Evolutionary conservation across 768 basidiomycete genomes (phyloP), one percentile per base, ranked within the genome.

Genomic region (Tricholoma bakamatsutake): DNA sequence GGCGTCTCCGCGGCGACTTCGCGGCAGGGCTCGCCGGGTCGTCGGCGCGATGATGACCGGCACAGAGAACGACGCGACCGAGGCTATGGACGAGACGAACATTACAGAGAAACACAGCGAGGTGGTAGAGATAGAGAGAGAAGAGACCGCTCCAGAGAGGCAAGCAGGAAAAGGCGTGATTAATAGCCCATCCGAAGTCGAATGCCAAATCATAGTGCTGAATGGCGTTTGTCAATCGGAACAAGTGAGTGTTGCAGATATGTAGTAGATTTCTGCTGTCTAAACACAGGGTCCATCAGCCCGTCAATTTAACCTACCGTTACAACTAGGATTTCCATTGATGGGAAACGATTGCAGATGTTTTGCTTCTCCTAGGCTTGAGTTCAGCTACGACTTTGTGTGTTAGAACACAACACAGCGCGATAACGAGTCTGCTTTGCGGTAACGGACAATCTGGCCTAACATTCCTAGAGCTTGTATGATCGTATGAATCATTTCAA

Each of bases 11-110:
- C 69, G 2, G 65, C 70, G 13, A 67, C 67, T 18, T 85, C 85
- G 3, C 70, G 81, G 58, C 72, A 79, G 43, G 65, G 59, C 37
- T 87, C 83, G 3, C 81, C 82, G 50, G 76, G 76, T 48, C 69
- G 17, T 42, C 17, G 17, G 18, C 9, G 40, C 4, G 70, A 71
- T 51, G 57, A 31, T 31, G 52, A 53, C 27, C 40, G 40, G 33
- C 52, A 15, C 28, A 42, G 17, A 17, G 39, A 52, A 30, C 57
- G 56, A n/a, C 53, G 58, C 13, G 57, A 65, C 34, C 57, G 60
- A 40, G 62, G 64, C 30, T 47, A 60, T 43, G 58, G 50, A n/a
- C 50, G 55, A 31, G 49, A 55, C 12, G 58, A 60, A 7, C 55
- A 55, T 15, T 62, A 70, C 30, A 64, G 65, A 30, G 68, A 71